Evolutionary conservation across 108 stramenopile genomes (phyloP).

Genomic region (Cyclotella cryptica): DNA sequence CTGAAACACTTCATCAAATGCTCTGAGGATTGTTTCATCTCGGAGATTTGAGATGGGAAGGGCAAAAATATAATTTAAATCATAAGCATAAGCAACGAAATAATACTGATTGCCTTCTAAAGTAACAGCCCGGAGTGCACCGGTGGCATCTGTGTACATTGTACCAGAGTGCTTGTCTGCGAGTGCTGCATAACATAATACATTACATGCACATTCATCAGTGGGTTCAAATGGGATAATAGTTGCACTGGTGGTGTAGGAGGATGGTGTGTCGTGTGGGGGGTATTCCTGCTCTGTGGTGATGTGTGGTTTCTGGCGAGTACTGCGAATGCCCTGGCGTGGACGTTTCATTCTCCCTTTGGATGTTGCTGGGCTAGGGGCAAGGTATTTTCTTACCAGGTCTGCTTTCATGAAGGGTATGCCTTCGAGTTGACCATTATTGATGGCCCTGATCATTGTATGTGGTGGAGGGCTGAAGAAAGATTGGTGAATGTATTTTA

Average conservation of each 20-base stretch:
- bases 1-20: too few species aligned
- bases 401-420: background rate
- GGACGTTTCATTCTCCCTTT: too few species aligned
- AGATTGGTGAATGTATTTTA: too few species aligned
- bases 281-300: background rate
- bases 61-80: constrained; percentile 29
- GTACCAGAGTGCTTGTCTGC: background rate
- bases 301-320: background rate
- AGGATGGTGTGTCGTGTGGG: too few species aligned
- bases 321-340: too few species aligned
- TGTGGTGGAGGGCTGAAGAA: background rate
- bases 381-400: background rate
- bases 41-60: too few species aligned
- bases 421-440: too few species aligned
- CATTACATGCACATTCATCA: background rate
- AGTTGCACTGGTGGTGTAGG: too few species aligned
- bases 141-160: constrained; percentile 11
- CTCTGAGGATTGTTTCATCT: too few species aligned
- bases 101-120: too few species aligned
- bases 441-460: background rate
- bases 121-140: background rate
- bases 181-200: background rate
- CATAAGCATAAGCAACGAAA: background rate
- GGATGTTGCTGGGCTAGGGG: too few species aligned
- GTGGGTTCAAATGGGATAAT: background rate